phyloP scores from a whole-genome alignment of 179 eudicot species.

The Pouteria campechiana region DNA sequence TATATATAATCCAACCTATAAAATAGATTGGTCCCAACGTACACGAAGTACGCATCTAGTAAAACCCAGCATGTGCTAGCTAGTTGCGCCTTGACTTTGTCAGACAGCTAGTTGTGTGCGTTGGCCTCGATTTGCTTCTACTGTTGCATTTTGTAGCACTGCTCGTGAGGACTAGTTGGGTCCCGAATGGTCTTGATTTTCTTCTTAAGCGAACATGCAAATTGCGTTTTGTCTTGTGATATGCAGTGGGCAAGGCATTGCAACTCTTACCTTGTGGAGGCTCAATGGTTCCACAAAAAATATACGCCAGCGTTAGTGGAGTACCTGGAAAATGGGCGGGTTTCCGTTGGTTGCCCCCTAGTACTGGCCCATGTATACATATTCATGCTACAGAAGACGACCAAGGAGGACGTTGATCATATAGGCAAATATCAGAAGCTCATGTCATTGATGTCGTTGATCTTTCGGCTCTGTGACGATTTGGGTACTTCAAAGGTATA shows the following conservation, averaged over 20 bases:
- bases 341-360: slow-evolving; percentile 12
- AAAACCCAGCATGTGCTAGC: too few relatives aligned
- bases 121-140: too few relatives aligned
- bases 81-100: too few relatives aligned
- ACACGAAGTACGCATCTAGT: too few relatives aligned
- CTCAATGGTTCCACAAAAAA: slow-evolving; percentile 20
- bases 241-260: slow-evolving; percentile 33
- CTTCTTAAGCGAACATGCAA: background rate
- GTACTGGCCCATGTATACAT: background rate
- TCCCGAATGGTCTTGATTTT: background rate
- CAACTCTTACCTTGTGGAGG: slow-evolving; percentile 24
- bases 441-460: background rate
- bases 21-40: too few relatives aligned
- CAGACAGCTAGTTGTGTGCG: too few relatives aligned
- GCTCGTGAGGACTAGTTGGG: too few relatives aligned
- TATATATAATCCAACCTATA: too few relatives aligned
- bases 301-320: slow-evolving; percentile 20
- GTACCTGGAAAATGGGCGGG: slow-evolving; percentile 22
- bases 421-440: background rate
- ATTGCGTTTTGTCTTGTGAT: background rate
- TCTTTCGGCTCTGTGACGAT: slow-evolving; percentile 2
- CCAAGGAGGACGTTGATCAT: background rate
- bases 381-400: background rate
- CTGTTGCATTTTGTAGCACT: too few relatives aligned
- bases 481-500: slow-evolving; percentile 5